Evolutionary conservation across 176 grass and related monocot species (phyloP).

Genomic region (Pontederia paniculata): DNA sequence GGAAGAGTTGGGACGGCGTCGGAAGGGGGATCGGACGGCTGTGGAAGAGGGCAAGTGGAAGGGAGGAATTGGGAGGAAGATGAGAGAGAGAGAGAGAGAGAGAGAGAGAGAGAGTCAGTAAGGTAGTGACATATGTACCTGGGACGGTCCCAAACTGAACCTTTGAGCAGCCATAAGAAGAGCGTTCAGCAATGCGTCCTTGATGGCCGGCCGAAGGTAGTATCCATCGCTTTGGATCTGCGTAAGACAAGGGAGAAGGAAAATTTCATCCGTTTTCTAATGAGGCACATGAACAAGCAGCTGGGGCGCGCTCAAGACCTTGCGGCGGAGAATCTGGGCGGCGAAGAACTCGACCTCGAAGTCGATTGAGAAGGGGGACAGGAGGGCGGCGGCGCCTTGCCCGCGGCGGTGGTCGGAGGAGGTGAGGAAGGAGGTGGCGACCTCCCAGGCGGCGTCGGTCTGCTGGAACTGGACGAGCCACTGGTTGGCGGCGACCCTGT

Average conservation of each 20-base stretch:
- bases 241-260: neutral
- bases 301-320: slow-evolving; percentile 7
- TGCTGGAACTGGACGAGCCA: slow-evolving; percentile 52
- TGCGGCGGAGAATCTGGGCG: slow-evolving; percentile 54
- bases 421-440: slow-evolving; percentile 42
- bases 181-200: slow-evolving; percentile 47
- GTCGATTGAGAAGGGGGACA: slow-evolving; percentile 6
- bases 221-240: slow-evolving; percentile 41
- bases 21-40: slow-evolving; percentile 14
- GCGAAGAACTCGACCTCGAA: slow-evolving; percentile 50
- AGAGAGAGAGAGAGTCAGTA: neutral
- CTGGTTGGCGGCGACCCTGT: slow-evolving; percentile 40
- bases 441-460: slow-evolving; percentile 32
- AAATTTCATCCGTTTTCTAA: neutral
- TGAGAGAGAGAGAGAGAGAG: neutral
- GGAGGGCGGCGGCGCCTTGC: neutral
- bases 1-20: too few relatives aligned
- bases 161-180: slow-evolving; percentile 55
- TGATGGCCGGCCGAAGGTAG: slow-evolving; percentile 23
- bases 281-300: neutral
- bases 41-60: slow-evolving; percentile 12
- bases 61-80: slow-evolving; percentile 8
- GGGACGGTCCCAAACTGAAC: slow-evolving; percentile 34
- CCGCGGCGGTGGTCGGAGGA: neutral
- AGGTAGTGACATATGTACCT: neutral